These are phyloP conservation scores for Aphanoascus verrucosus DNA, from an alignment of 2,329 filamentous ascomycete species.

Conservation along the genomic window DNA sequence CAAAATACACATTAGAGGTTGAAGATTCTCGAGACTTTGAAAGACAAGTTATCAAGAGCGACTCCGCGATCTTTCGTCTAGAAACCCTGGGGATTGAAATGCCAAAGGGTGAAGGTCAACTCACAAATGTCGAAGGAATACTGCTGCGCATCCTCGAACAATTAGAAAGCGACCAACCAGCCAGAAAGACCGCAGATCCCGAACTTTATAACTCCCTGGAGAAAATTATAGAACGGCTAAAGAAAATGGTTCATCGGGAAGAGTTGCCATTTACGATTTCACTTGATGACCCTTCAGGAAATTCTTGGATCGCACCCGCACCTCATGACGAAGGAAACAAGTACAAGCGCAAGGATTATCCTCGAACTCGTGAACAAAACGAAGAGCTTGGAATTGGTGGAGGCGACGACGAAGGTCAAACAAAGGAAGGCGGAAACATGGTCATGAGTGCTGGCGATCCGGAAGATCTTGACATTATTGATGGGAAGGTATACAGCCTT, in stretches of 20 bases:
- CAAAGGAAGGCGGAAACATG: conserved; percentile 22
- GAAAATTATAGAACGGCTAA: conserved; percentile 61
- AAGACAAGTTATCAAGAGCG: conserved; percentile 84
- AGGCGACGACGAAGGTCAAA: conserved; percentile 27
- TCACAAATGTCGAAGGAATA: conserved; percentile 88
- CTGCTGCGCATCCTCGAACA: conserved; percentile 68
- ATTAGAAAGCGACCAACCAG: conserved; percentile 69
- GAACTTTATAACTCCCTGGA: conserved; percentile 70
- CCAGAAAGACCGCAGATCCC: conserved; percentile 63
- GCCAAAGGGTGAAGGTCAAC: conserved; percentile 76
- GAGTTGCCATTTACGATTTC: conserved; percentile 79
- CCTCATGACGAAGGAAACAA: conserved; percentile 67
- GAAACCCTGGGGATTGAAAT: conserved; percentile 91
- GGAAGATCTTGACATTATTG: conserved; percentile 69
- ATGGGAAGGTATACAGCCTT: conserved; percentile 87
- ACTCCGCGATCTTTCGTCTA: conserved; percentile 73
- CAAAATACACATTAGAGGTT: conserved; percentile 71
- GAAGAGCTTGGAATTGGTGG: conserved; percentile 63
- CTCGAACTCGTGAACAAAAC: conserved; percentile 76
- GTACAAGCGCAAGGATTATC: conserved; percentile 76
- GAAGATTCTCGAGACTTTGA: conserved; percentile 63
- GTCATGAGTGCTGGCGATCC: conserved; percentile 43
- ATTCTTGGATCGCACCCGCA: conserved; percentile 91
- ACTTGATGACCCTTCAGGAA: conserved; percentile 84
- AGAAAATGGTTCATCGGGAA: conserved; percentile 65